Evolutionary conservation across 495 filamentous ascomycete genomes (phyloP).

Genomic region (Chaetomium fimeti): DNA sequence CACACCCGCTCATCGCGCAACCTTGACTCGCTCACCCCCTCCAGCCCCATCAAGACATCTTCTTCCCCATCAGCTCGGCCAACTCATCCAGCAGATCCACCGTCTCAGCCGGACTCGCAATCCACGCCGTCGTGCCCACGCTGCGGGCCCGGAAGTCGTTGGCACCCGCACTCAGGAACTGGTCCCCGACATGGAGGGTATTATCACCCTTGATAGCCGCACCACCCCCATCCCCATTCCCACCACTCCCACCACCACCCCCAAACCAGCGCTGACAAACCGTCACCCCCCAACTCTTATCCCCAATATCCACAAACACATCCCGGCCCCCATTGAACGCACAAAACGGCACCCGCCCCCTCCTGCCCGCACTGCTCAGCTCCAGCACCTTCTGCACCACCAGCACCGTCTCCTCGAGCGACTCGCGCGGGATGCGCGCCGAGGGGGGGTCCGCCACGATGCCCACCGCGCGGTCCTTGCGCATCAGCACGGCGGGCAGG

Average conservation of each 20-base stretch:
- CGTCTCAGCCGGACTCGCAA: constrained; percentile 87
- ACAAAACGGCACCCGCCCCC: constrained; percentile 76
- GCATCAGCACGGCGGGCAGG: constrained; percentile 71
- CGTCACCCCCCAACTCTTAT: constrained; percentile 92
- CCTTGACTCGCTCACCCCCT: no score
- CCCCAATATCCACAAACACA: constrained; percentile 98
- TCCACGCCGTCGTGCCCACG: constrained; percentile 76
- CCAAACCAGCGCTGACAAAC: constrained; percentile 92
- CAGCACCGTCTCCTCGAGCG: constrained; percentile 92
- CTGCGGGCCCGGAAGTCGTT: constrained; percentile 90
- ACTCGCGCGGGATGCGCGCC: constrained; percentile 75
- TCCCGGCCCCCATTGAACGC: constrained; percentile 98
- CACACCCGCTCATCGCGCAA: neutral
- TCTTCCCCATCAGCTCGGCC: constrained; percentile 54
- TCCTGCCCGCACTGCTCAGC: constrained; percentile 56
- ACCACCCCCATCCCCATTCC: constrained; percentile 18
- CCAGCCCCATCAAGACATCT: constrained; percentile 27
- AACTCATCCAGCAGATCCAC: constrained; percentile 85
- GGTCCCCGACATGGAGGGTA: constrained; percentile 87
- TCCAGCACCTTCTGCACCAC: constrained; percentile 90
- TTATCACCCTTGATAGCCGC: constrained; percentile 47
- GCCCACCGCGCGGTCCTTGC: constrained; percentile 92
- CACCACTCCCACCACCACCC: constrained; percentile 12
- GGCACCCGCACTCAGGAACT: constrained; percentile 91
- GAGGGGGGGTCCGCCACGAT: constrained; percentile 64